Percentiles rank a stretch among this genome's conserved stretches.
Evolutionary conservation across 2,329 filamentous ascomycete species (phyloP).

Genomic region (Exophiala sp.): DNA sequence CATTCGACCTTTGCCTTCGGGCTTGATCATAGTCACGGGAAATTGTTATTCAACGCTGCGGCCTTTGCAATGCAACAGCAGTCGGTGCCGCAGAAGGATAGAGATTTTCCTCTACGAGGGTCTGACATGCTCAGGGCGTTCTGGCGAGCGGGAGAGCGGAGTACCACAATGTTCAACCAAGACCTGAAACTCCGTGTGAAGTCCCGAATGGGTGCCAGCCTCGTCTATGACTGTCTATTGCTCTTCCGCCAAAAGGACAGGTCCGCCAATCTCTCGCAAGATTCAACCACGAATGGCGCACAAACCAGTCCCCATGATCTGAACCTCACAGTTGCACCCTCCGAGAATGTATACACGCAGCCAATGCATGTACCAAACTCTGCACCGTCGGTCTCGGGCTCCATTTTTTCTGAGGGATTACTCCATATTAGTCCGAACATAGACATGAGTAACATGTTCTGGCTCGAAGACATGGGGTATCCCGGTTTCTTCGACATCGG

Average conservation of each 20-base stretch:
- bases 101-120: neutral
- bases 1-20: neutral
- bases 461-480: too few species aligned
- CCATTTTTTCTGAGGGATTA: too few species aligned
- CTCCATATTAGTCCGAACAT: too few species aligned
- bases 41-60: slow-evolving; percentile 2
- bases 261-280: too few species aligned
- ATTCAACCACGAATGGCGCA: too few species aligned
- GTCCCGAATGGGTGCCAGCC: slow-evolving; percentile 3
- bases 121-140: slow-evolving; percentile 4
- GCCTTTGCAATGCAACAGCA: slow-evolving; percentile 2
- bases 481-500: too few species aligned
- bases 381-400: too few species aligned
- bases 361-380: too few species aligned
- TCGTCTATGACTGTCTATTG: slow-evolving; percentile 2
- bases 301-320: too few species aligned
- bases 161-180: neutral
- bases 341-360: too few species aligned
- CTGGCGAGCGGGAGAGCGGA: slow-evolving; percentile 2
- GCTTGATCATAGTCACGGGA: neutral
- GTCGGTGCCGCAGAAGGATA: neutral
- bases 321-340: too few species aligned
- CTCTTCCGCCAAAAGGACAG: neutral
- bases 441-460: too few species aligned
- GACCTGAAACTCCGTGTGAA: slow-evolving; percentile 3